These are phyloP conservation scores for Leccinum obscurum DNA, from an alignment of 768 basidiomycete genomes.

Conservation along the genomic window DNA sequence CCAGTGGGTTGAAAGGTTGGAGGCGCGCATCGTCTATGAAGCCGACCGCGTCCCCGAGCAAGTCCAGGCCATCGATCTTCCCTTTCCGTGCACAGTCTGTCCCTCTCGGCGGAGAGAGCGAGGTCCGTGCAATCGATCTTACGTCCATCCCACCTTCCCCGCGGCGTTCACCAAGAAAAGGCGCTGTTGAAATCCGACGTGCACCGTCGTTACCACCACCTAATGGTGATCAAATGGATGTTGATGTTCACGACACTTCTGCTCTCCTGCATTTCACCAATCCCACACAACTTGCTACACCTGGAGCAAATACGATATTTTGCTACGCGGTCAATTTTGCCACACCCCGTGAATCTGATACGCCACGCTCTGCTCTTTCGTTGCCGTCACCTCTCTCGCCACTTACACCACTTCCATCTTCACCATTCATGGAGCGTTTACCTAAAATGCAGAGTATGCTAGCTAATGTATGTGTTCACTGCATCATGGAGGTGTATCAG, in stretches of 20 bases:
- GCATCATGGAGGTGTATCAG: neutral
- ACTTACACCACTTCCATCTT: slow-evolving; percentile 53
- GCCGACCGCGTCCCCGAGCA: slow-evolving; percentile 20
- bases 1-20: slow-evolving; percentile 1
- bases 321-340: slow-evolving; percentile 29
- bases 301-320: slow-evolving; percentile 15
- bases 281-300: slow-evolving; percentile 5
- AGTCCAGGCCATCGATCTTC: slow-evolving; percentile 12
- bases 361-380: slow-evolving; percentile 1
- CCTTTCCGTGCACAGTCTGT: slow-evolving; percentile 31
- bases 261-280: slow-evolving; percentile 27
- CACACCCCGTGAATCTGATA: slow-evolving; percentile 22
- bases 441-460: slow-evolving; percentile 16
- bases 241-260: slow-evolving; percentile 21
- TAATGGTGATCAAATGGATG: slow-evolving; percentile 24
- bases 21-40: slow-evolving; percentile 26
- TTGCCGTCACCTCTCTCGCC: slow-evolving; percentile 37
- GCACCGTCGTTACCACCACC: slow-evolving; percentile 26
- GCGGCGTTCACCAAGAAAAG: slow-evolving; percentile 25
- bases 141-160: slow-evolving; percentile 28
- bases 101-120: slow-evolving; percentile 20
- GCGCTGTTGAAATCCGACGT: slow-evolving; percentile 23
- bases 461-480: slow-evolving; percentile 19
- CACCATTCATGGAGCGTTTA: slow-evolving; percentile 33
- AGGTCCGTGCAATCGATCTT: slow-evolving; percentile 21